Percentiles rank a stretch among this genome's conserved stretches.
These are phyloP conservation scores for Cyclanthera cordifolia DNA, from an alignment of 306 rosid species.

Conservation along the genomic window DNA sequence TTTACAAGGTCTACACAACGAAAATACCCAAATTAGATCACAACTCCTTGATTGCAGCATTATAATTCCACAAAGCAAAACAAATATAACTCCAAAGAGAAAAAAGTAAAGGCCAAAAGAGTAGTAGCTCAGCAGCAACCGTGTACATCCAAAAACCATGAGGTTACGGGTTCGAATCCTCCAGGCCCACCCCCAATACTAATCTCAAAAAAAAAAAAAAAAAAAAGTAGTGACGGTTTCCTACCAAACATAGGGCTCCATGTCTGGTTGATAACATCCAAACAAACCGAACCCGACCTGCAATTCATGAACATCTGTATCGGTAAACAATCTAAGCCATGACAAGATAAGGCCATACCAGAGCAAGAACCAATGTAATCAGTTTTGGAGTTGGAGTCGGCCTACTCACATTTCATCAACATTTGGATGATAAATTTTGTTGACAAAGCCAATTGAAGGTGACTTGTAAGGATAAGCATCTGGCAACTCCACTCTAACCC, in stretches of 20 bases:
- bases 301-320: slow-evolving; percentile 18
- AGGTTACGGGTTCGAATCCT: too few relatives aligned
- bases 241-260: slow-evolving; percentile 96
- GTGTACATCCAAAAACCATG: too few relatives aligned
- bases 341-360: background rate
- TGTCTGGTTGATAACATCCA: slow-evolving; percentile 83
- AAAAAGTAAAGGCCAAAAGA: too few relatives aligned
- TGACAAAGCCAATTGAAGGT: slow-evolving; percentile 76
- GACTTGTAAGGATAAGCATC: slow-evolving; percentile 89
- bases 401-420: slow-evolving; percentile 79
- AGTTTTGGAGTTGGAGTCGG: background rate
- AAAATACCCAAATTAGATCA: slow-evolving; percentile 5
- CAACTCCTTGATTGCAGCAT: slow-evolving; percentile 10
- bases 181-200: too few relatives aligned
- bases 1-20: slow-evolving; percentile 59
- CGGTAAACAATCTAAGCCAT: slow-evolving; percentile 7
- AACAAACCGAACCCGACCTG: slow-evolving; percentile 89
- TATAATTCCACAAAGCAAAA: slow-evolving; percentile 5
- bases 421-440: slow-evolving; percentile 89
- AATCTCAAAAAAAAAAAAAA: too few relatives aligned
- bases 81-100: background rate
- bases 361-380: slow-evolving; percentile 8
- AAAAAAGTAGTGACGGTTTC: slow-evolving; percentile 17
- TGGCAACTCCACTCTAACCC: slow-evolving; percentile 69
- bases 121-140: too few relatives aligned